Evolutionary conservation across 306 rosid genomes (phyloP).

Genomic region (Inga leiocalycina): DNA sequence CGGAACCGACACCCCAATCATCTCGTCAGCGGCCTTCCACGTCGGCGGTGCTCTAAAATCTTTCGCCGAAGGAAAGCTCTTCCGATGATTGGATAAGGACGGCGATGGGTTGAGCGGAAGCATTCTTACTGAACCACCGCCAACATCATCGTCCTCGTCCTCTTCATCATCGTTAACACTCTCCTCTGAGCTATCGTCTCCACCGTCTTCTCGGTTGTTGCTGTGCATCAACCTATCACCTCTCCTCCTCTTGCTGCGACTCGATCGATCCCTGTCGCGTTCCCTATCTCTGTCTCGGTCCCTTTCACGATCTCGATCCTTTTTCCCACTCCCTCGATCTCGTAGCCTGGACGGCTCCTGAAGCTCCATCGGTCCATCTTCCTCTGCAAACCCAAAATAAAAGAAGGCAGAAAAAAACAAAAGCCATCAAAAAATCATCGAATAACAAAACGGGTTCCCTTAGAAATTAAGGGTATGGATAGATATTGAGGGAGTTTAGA

Average conservation of each 20-base stretch:
- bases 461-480: not conserved
- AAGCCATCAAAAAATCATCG: slow-evolving; percentile 15
- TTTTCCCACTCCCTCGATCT: slow-evolving; percentile 82
- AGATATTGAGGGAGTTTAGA: slow-evolving; percentile 38
- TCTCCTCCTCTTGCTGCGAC: slow-evolving; percentile 79
- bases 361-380: slow-evolving; percentile 80
- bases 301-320: slow-evolving; percentile 70
- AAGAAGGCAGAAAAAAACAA: not conserved
- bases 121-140: slow-evolving; percentile 74
- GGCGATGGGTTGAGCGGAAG: slow-evolving; percentile 73
- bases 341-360: slow-evolving; percentile 82
- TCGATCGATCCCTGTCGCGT: slow-evolving; percentile 80
- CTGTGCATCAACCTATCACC: slow-evolving; percentile 83
- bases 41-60: slow-evolving; percentile 70
- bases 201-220: slow-evolving; percentile 49
- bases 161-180: slow-evolving; percentile 88
- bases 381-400: slow-evolving; percentile 51
- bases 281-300: slow-evolving; percentile 61
- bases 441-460: not conserved
- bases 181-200: slow-evolving; percentile 77
- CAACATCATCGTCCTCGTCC: slow-evolving; percentile 60
- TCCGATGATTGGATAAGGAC: slow-evolving; percentile 64
- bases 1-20: slow-evolving; percentile 93
- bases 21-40: slow-evolving; percentile 94
- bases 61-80: slow-evolving; percentile 81